Evolutionary conservation across 495 filamentous ascomycete species (phyloP).

Genomic region (Neurospora sp.): DNA sequence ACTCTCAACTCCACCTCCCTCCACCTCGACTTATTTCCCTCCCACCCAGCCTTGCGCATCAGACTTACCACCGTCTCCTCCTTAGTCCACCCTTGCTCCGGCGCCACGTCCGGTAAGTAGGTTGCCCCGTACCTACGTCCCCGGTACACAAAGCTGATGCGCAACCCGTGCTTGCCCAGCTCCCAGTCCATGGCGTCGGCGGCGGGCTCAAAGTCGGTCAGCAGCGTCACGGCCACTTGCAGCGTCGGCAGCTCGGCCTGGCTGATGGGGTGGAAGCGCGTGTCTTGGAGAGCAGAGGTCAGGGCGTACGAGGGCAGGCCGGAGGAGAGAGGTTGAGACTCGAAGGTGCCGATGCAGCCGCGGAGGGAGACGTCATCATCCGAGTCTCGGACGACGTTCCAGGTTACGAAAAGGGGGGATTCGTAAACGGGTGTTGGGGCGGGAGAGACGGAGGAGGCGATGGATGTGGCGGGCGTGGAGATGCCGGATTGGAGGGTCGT

Average conservation of each 20-base stretch:
- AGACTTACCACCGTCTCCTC: slow-evolving; percentile 82
- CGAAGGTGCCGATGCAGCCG: slow-evolving; percentile 96
- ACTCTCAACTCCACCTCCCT: slow-evolving; percentile 62
- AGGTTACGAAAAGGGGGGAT: slow-evolving; percentile 84
- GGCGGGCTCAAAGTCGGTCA: slow-evolving; percentile 67
- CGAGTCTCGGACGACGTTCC: slow-evolving; percentile 57
- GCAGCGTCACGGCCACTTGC: slow-evolving; percentile 60
- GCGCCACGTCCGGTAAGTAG: slow-evolving; percentile 85
- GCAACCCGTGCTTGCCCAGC: slow-evolving; percentile 74
- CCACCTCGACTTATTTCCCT: slow-evolving; percentile 59
- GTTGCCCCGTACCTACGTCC: slow-evolving; percentile 66
- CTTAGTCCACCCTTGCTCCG: slow-evolving; percentile 92
- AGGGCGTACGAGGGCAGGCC: slow-evolving; percentile 76
- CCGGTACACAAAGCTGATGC: slow-evolving; percentile 62
- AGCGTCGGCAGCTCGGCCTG: slow-evolving; percentile 56
- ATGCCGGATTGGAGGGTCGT: slow-evolving; percentile 7
- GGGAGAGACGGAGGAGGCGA: slow-evolving; percentile 18
- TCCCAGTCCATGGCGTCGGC: slow-evolving; percentile 73
- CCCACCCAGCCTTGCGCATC: slow-evolving; percentile 93
- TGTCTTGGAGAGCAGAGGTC: slow-evolving; percentile 83
- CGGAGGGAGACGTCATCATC: slow-evolving; percentile 56
- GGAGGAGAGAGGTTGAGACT: slow-evolving; percentile 57
- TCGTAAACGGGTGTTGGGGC: slow-evolving; percentile 17
- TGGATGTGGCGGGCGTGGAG: slow-evolving; percentile 27
- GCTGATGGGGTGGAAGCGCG: slow-evolving; percentile 69